Evolutionary conservation across 2,329 filamentous ascomycete genomes (phyloP), one percentile per base, ranked within the genome.

Genomic region (Calonectria pauciramosa): DNA sequence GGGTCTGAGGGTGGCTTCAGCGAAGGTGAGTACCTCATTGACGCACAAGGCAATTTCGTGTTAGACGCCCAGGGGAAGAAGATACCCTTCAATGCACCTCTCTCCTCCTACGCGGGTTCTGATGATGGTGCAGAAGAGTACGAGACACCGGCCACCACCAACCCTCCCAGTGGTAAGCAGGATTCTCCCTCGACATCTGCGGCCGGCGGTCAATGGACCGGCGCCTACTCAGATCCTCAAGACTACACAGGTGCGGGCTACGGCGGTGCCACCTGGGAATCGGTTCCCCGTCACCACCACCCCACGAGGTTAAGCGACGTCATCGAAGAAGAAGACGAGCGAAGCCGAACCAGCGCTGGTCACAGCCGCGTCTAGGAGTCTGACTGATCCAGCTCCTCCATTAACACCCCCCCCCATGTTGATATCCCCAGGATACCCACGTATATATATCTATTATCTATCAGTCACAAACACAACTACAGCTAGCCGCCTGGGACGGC

Each of bases 231-330:
- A 26, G 81, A 82, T 56, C 78, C 83, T 13, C 86, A 90, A 23
- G 93, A 95, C 80, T 95, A 95, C 81, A 88, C 90, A 7, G 93
- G 93, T 56, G 87, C 91, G 56, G 92, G 90, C 28, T 95, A 93
- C 84, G 92, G 89, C 10, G 90, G 91, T 1, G 89, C 92, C 3
- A 93, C 91, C 20, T 97, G 95, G 95, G 94, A 97, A 76, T 86
- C 87, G n/a, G 88, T 95, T 76, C 93, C 93, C 30, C 90, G 93
- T 71, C 96, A 98, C 84, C 95, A 97, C 79, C 95, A 98, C 85
- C 96, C 96, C 0, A 98, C 96, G 11, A 89, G 96, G 71, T 87
- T 98, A 76, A 98, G 95, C 83, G 96, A 98, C 85, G 96, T 98
- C 34, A 90, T 97, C 36, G 94, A 96, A 82, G 95, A 95, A 82